These are phyloP conservation scores for Aspergillus sp. DNA, from an alignment of 2,329 filamentous ascomycete species.

Conservation along the genomic window DNA sequence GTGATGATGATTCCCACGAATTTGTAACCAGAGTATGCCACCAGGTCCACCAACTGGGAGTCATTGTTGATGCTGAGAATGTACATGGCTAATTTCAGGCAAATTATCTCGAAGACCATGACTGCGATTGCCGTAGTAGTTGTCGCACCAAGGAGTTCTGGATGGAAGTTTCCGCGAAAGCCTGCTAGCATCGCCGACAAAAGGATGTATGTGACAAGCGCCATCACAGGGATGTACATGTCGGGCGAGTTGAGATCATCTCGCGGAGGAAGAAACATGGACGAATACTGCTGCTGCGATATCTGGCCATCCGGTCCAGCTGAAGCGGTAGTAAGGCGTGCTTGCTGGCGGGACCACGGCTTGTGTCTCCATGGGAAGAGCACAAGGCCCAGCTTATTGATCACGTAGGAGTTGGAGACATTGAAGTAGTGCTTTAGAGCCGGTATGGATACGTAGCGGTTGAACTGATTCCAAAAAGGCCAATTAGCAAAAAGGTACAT, in stretches of 20 bases:
- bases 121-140: slow-evolving; percentile 81
- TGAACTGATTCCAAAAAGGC: slow-evolving; percentile 53
- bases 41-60: slow-evolving; percentile 86
- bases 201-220: slow-evolving; percentile 94
- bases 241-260: slow-evolving; percentile 98
- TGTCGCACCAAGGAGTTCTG: slow-evolving; percentile 86
- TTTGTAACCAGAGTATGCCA: slow-evolving; percentile 97
- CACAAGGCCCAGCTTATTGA: slow-evolving; percentile 88
- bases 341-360: slow-evolving; percentile 91
- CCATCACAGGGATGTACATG: slow-evolving; percentile 99
- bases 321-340: slow-evolving; percentile 46
- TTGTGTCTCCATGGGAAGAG: slow-evolving; percentile 97
- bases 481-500: background rate
- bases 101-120: slow-evolving; percentile 83
- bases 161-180: slow-evolving; percentile 86
- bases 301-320: slow-evolving; percentile 59
- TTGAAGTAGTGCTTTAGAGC: slow-evolving; percentile 99
- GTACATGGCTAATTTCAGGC: slow-evolving; percentile 89
- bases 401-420: slow-evolving; percentile 94
- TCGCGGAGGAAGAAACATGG: slow-evolving; percentile 77
- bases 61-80: slow-evolving; percentile 91
- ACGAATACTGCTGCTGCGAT: slow-evolving; percentile 55
- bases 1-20: slow-evolving; percentile 96
- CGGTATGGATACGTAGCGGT: slow-evolving; percentile 84
- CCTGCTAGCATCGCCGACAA: slow-evolving; percentile 88